Percentiles rank a stretch among this genome's conserved stretches.
Evolutionary conservation across 2,329 filamentous ascomycete genomes (phyloP).

Genomic region (Ophiocordyceps camponoti-floridani): DNA sequence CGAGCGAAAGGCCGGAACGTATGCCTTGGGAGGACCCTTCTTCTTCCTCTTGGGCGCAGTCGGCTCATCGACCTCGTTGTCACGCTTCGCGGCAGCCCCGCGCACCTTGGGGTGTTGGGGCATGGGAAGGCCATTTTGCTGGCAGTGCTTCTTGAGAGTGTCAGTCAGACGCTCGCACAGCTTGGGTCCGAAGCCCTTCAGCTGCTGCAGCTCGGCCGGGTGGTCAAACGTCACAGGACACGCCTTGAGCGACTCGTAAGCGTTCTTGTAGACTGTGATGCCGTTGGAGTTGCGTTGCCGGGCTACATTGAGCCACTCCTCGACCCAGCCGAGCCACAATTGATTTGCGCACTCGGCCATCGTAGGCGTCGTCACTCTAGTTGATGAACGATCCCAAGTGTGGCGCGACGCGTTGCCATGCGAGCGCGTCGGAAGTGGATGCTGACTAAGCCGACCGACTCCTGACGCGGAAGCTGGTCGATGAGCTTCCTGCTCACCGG

Average conservation of each 20-base stretch:
- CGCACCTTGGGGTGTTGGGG: slow-evolving; percentile 35
- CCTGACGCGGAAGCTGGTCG: too few relatives aligned
- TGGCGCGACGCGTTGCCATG: not conserved
- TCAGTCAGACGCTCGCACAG: slow-evolving; percentile 52
- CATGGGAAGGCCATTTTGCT: slow-evolving; percentile 49
- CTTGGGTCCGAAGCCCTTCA: slow-evolving; percentile 59
- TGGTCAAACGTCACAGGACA: slow-evolving; percentile 56
- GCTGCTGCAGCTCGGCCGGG: slow-evolving; percentile 51
- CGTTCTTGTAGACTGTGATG: slow-evolving; percentile 53
- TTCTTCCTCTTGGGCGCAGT: slow-evolving; percentile 32
- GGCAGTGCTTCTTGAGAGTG: slow-evolving; percentile 39
- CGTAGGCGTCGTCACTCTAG: too few relatives aligned
- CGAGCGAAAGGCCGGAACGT: slow-evolving; percentile 55
- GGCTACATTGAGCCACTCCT: slow-evolving; percentile 58
- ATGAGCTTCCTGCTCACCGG: too few relatives aligned
- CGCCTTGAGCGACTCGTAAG: slow-evolving; percentile 58
- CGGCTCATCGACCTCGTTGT: slow-evolving; percentile 15
- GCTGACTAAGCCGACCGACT: not conserved
- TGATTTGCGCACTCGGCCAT: slow-evolving; percentile 42
- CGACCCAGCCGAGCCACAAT: slow-evolving; percentile 53
- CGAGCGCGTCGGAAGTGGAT: not conserved
- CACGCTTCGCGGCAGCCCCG: slow-evolving; percentile 18
- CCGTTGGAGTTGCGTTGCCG: slow-evolving; percentile 54
- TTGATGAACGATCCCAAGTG: not conserved
- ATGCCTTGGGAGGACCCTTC: slow-evolving; percentile 40